phyloP scores from a whole-genome alignment of 305 asterid species.

The Fraxinus floribunda region DNA sequence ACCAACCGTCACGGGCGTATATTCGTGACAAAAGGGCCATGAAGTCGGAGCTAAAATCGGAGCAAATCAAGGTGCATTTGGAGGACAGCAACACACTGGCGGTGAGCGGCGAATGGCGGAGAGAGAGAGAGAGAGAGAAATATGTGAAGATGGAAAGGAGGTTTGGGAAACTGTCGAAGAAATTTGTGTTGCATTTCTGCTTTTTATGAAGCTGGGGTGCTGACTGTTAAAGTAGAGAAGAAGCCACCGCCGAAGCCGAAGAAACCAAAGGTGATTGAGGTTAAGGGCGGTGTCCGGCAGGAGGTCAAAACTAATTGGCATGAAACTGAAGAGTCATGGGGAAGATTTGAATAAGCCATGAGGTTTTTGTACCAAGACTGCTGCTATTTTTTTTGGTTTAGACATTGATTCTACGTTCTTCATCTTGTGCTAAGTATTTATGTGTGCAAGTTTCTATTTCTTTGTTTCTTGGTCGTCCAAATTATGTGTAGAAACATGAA shows the following conservation, averaged over 20 bases:
- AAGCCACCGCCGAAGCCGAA: slow-evolving; percentile 35
- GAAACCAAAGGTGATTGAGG: slow-evolving; percentile 35
- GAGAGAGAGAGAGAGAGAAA: slow-evolving; percentile 16
- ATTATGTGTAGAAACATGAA: no score
- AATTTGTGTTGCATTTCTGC: slow-evolving; percentile 36
- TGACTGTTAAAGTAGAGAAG: slow-evolving; percentile 40
- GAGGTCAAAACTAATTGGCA: no score
- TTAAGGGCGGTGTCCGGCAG: slow-evolving; percentile 24
- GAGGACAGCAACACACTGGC: slow-evolving; percentile 30
- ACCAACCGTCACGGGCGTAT: slow-evolving; percentile 20
- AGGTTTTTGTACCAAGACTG: no score
- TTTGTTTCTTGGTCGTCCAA: no score
- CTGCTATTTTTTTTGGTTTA: no score
- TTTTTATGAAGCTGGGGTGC: slow-evolving; percentile 42
- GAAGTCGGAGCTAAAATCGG: slow-evolving; percentile 25
- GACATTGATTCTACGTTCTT: no score
- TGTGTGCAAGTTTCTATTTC: no score
- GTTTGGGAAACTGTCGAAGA: slow-evolving; percentile 38
- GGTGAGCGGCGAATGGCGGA: slow-evolving; percentile 26
- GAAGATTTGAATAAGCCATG: not conserved
- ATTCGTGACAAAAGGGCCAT: slow-evolving; percentile 25
- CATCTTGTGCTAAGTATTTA: no score
- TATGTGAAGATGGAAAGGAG: slow-evolving; percentile 42
- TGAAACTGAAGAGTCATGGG: slow-evolving; percentile 1
- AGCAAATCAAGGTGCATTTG: slow-evolving; percentile 23